Evolutionary conservation across 192 early-diverging fungal genomes (phyloP), one percentile per base, ranked within the genome.

Genomic region (Linnemannia exigua): DNA sequence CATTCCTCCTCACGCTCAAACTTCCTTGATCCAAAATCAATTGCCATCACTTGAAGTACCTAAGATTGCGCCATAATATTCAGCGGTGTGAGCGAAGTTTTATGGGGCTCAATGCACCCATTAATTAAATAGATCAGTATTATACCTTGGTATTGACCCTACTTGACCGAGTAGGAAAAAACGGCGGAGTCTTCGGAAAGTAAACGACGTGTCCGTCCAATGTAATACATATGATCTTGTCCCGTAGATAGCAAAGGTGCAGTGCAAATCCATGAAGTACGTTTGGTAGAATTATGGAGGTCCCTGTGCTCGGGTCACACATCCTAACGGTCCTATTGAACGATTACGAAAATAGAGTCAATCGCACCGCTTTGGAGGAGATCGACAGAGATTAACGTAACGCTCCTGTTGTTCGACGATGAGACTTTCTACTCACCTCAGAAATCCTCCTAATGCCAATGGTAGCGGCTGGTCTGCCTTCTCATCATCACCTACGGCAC

Each of bases 181-280:
- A 79, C 16, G 74, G 72, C 20, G 28, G 7, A 1, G 63, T 41
- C 46, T 84, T 84, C 19, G 51, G 52, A 54, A 79, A 84, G 33
- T 47, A 79, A 8, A 63, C 75, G 37, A 84, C 58, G 11, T 70
- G 82, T 9, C 82, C 82, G 54, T 84, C 82, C 66, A 79, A 28
- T 17, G 72, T 75, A 11, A 84, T 67, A 28, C 72, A 70, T 5
- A 84, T 15, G 16, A 84, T 36, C 5, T 84, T 72, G 25, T 79
- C 47, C 33, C 52, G 46, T 5, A 79, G 4, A 11, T 75, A 84
- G 28, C 50, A 69, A 16, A 84, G 22, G 15, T 84, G 76, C 25
- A 84, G 48, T 12, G 82, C 72, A 20, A 79, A 79, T 19, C 72
- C 72, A 61, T 84, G 82, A 14, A 74, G 66, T 0, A 84, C 67